Conservation (phyloP, 1,284 basidiomycete genomes). For the Irpex sp. region DNA sequence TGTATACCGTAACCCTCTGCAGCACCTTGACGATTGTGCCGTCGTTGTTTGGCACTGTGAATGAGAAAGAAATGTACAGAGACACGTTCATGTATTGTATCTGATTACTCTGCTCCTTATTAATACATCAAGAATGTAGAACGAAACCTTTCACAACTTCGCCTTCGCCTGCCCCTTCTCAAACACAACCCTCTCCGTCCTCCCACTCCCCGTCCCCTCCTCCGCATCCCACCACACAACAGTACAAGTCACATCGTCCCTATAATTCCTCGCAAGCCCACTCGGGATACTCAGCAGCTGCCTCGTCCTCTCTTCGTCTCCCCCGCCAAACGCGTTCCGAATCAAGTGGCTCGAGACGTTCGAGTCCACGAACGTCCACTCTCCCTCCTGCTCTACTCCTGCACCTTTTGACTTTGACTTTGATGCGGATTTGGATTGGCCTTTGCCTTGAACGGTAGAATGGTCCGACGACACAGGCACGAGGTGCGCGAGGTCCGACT, state of each 20-base stretch:
- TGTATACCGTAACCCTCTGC: too few species aligned
- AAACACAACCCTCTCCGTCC: slow-evolving; percentile 20
- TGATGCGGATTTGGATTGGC: slow-evolving; percentile 31
- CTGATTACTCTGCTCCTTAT: too few species aligned
- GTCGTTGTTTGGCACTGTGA: too few species aligned
- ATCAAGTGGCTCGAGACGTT: slow-evolving; percentile 91
- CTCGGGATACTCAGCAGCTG: slow-evolving; percentile 84
- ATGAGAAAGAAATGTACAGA: too few species aligned
- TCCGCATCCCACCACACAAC: slow-evolving; percentile 73
- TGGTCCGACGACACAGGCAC: slow-evolving; percentile 54
- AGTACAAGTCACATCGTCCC: slow-evolving; percentile 91
- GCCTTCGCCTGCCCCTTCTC: slow-evolving; percentile 28
- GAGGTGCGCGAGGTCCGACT: slow-evolving; percentile 47
- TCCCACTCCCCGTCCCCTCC: slow-evolving; percentile 42
- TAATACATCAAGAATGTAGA: not conserved
- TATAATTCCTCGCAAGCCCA: slow-evolving; percentile 72
- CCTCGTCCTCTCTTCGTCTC: slow-evolving; percentile 63
- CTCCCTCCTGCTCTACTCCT: too few species aligned
- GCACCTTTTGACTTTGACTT: slow-evolving; percentile 24
- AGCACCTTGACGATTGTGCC: too few species aligned
- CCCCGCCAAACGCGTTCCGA: slow-evolving; percentile 91
- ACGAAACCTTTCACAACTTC: slow-evolving; percentile 36
- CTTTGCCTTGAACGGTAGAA: slow-evolving; percentile 64
- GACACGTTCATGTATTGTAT: too few species aligned
- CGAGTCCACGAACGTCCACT: slow-evolving; percentile 84